Percentiles rank a stretch among this genome's conserved stretches.
Evolutionary conservation across 2,329 filamentous ascomycete species (phyloP).

Genomic region (Aspergillus quadricinctus): DNA sequence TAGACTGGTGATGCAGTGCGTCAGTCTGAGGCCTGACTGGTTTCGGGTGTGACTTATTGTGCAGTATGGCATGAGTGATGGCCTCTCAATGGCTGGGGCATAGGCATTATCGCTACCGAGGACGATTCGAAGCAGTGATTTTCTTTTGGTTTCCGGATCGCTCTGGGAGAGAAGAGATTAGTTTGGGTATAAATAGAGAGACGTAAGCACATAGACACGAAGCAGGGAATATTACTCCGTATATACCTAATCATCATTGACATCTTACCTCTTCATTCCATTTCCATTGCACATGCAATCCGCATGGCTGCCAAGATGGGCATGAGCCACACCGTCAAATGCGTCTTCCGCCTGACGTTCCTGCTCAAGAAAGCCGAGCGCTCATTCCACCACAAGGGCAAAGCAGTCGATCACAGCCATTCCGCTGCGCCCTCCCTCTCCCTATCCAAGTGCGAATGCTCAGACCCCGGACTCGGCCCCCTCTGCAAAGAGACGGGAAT

Average conservation of each 20-base stretch:
- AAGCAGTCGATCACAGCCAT: slow-evolving; percentile 2
- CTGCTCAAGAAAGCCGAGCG: slow-evolving; percentile 12
- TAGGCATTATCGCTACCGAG: neutral
- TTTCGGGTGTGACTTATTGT: neutral
- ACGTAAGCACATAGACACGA: neutral
- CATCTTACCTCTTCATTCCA: neutral
- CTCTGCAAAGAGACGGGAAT: neutral
- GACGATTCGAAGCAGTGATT: neutral
- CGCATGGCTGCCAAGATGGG: slow-evolving; percentile 10
- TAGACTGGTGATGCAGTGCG: neutral
- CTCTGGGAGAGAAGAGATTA: neutral
- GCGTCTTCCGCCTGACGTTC: slow-evolving; percentile 16
- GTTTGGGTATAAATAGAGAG: neutral
- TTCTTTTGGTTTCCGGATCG: neutral
- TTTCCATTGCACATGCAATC: neutral
- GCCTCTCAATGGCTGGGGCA: neutral
- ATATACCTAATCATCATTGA: neutral
- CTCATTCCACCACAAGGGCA: slow-evolving; percentile 11
- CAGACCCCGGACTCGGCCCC: neutral
- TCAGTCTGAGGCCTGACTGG: neutral
- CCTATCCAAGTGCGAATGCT: neutral
- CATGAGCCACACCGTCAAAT: slow-evolving; percentile 16
- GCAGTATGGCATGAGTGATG: neutral
- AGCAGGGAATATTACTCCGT: neutral
- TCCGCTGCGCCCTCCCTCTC: neutral